phyloP scores from a whole-genome alignment of 2,329 filamentous ascomycete genomes.

The Didymella exigua region DNA sequence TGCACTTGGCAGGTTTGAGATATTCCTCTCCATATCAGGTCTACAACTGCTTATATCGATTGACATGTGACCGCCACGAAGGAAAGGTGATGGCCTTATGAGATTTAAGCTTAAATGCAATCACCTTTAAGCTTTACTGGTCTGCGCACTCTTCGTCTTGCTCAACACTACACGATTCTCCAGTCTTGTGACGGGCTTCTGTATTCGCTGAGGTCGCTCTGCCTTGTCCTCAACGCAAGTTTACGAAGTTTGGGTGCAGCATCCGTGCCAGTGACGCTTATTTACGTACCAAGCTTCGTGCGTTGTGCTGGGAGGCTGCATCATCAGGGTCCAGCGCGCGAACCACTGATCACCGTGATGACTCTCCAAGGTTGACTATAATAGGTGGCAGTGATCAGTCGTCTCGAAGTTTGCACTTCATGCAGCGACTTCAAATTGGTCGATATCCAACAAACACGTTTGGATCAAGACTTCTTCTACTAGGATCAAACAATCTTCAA shows the following conservation, averaged over 20 bases:
- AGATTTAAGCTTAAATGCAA: background rate
- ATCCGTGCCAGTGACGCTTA: slow-evolving; percentile 6
- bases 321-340: slow-evolving; percentile 10
- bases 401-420: too few relatives aligned
- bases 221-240: background rate
- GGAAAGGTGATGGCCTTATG: background rate
- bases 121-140: background rate
- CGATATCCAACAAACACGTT: too few relatives aligned
- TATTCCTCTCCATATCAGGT: too few relatives aligned
- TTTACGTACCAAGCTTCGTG: slow-evolving; percentile 14
- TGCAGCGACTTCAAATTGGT: too few relatives aligned
- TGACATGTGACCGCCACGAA: background rate
- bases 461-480: too few relatives aligned
- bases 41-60: too few relatives aligned
- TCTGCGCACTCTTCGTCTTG: background rate
- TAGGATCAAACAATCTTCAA: too few relatives aligned
- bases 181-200: background rate
- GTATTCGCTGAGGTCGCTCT: background rate
- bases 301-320: slow-evolving; percentile 2
- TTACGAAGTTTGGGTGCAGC: background rate
- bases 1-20: too few relatives aligned
- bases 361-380: background rate
- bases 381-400: too few relatives aligned
- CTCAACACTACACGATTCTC: background rate
- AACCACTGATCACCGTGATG: slow-evolving; percentile 8